Percentiles rank a stretch among this genome's conserved stretches.
These are phyloP conservation scores for Styphnolobium japonicum DNA, from an alignment of 306 rosid genomes.

Conservation along the genomic window DNA sequence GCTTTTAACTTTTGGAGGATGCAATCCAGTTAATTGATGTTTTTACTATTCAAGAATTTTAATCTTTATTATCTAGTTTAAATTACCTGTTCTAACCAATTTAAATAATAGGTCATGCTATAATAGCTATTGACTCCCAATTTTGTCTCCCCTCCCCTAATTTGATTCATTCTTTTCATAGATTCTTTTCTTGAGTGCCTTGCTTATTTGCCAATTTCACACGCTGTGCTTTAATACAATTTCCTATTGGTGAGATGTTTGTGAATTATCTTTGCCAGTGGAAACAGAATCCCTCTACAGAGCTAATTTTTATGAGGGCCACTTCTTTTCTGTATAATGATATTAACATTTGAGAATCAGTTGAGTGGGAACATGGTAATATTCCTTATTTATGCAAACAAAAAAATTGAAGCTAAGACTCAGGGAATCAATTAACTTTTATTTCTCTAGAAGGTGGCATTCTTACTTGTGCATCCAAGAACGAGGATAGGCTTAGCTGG, in stretches of 20 bases:
- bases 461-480: slow-evolving; percentile 10
- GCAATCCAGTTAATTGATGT: slow-evolving; percentile 9
- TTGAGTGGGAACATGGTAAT: slow-evolving; percentile 36
- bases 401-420: slow-evolving; percentile 7
- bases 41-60: neutral
- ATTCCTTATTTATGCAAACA: slow-evolving; percentile 28
- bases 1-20: slow-evolving; percentile 27
- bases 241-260: slow-evolving; percentile 19
- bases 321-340: slow-evolving; percentile 28
- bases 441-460: slow-evolving; percentile 7
- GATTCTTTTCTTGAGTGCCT: slow-evolving; percentile 5
- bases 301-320: slow-evolving; percentile 17
- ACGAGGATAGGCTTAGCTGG: slow-evolving; percentile 6
- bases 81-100: slow-evolving; percentile 5
- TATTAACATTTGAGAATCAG: slow-evolving; percentile 33
- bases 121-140: neutral
- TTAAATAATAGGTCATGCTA: neutral
- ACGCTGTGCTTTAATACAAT: neutral
- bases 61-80: slow-evolving; percentile 5
- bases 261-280: slow-evolving; percentile 28
- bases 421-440: slow-evolving; percentile 19
- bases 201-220: slow-evolving; percentile 27
- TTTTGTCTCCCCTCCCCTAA: neutral
- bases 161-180: neutral
- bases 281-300: slow-evolving; percentile 37